Evolutionary conservation across 148 eudicot species (phyloP).

Genomic region (Arbutus unedo): DNA sequence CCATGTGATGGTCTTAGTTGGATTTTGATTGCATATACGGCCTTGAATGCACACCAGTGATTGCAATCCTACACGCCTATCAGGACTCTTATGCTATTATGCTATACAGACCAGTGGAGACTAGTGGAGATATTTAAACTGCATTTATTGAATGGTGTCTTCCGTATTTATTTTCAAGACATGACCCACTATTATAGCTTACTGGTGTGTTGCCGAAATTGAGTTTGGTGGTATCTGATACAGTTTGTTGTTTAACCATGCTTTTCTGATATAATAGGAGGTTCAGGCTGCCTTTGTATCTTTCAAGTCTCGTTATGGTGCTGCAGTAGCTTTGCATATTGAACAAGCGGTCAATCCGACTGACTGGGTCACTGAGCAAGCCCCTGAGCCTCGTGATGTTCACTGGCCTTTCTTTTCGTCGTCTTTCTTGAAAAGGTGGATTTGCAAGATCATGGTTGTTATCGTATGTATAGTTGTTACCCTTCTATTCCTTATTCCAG

Average conservation of each 20-base stretch:
- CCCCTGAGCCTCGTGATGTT: constrained; percentile 88
- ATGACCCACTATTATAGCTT: background rate
- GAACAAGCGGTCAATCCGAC: constrained; percentile 79
- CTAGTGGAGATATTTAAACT: too few relatives aligned
- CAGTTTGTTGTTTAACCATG: background rate
- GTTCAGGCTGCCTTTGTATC: constrained; percentile 88
- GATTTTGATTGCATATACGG: background rate
- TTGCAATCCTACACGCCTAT: background rate
- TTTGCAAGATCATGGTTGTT: constrained; percentile 50
- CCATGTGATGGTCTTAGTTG: background rate
- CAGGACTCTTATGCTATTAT: too few relatives aligned
- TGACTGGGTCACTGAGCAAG: constrained; percentile 79
- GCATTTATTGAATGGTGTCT: too few relatives aligned
- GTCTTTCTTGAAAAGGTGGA: constrained; percentile 66
- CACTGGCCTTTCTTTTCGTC: constrained; percentile 91
- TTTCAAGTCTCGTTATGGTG: constrained; percentile 76
- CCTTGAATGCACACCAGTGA: background rate
- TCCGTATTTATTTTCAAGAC: background rate
- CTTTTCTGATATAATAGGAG: constrained; percentile 40
- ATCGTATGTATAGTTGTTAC: constrained; percentile 47
- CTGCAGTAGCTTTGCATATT: constrained; percentile 60
- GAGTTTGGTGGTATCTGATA: constrained; percentile 6
- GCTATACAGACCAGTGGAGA: too few relatives aligned
- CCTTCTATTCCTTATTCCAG: constrained; percentile 67
- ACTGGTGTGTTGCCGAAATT: background rate